Conservation (phyloP, 192 early-diverging fungal genomes). For the Coemansia sp. region DNA sequence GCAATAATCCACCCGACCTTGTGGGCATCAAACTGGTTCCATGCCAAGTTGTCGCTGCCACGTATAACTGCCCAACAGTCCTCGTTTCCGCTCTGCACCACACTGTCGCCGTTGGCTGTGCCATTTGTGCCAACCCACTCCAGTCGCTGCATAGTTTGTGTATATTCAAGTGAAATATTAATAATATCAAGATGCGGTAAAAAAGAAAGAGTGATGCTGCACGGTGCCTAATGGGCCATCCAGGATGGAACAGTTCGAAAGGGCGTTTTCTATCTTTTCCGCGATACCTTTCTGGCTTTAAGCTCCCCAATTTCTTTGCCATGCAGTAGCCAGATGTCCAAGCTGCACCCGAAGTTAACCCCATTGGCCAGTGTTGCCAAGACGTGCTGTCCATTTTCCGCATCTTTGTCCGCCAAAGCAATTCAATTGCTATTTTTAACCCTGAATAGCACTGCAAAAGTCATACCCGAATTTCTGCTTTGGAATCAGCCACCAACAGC, state of each 20-base stretch:
- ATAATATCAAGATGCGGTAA: conserved; percentile 1
- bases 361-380: background rate
- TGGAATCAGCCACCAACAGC: background rate
- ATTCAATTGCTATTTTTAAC: background rate
- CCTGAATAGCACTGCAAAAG: background rate
- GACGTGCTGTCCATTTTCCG: background rate
- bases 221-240: background rate
- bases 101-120: conserved; percentile 12
- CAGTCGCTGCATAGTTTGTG: conserved; percentile 15
- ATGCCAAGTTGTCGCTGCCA: conserved; percentile 44
- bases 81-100: conserved; percentile 28
- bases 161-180: background rate
- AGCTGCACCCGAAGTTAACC: background rate
- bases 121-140: conserved; percentile 40
- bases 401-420: background rate
- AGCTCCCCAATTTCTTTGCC: background rate
- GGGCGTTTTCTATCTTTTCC: background rate
- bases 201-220: background rate
- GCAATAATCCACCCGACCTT: conserved; percentile 63
- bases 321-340: background rate
- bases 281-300: background rate
- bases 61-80: conserved; percentile 51
- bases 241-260: background rate
- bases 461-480: no score
- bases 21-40: conserved; percentile 56